Evolutionary conservation across 495 filamentous ascomycete species (phyloP).

Genomic region (Niebla homalea): DNA sequence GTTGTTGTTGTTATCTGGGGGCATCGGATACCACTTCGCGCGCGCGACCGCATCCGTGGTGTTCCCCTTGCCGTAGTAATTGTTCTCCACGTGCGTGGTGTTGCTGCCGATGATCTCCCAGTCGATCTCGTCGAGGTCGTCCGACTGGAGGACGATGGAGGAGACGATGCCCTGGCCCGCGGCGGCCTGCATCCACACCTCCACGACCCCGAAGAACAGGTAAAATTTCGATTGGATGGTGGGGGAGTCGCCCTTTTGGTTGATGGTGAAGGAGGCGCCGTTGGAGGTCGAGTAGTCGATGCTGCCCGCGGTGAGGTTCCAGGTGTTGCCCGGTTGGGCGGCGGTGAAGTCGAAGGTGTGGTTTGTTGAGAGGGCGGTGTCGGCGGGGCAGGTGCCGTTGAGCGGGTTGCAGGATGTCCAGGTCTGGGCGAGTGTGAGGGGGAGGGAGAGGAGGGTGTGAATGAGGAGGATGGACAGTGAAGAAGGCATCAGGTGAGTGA

Average conservation of each 20-base stretch:
- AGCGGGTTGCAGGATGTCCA: conserved; percentile 54
- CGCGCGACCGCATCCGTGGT: conserved; percentile 52
- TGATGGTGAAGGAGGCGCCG: conserved; percentile 59
- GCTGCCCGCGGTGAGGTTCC: conserved; percentile 49
- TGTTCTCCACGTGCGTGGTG: conserved; percentile 58
- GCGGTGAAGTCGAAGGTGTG: conserved; percentile 49
- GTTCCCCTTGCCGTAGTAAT: conserved; percentile 90
- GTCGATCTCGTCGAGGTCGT: conserved; percentile 89
- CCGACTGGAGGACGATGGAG: conserved; percentile 77
- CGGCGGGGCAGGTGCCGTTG: conserved; percentile 48
- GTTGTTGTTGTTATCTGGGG: not conserved
- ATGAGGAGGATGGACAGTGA: conserved; percentile 14
- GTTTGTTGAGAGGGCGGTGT: conserved; percentile 53
- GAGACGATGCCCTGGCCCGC: conserved; percentile 64
- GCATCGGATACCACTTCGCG: conserved; percentile 47
- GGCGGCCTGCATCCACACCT: conserved; percentile 57
- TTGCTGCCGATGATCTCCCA: conserved; percentile 53
- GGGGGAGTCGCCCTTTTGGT: conserved; percentile 50
- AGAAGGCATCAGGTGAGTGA: no score
- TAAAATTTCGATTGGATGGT: conserved; percentile 65
- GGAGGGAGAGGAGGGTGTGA: conserved; percentile 22
- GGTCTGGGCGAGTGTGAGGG: conserved; percentile 42
- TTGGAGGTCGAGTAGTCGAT: conserved; percentile 10
- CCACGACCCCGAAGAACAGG: conserved; percentile 73
- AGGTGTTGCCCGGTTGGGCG: conserved; percentile 42